These are phyloP conservation scores for Grosmannia serpens DNA, from an alignment of 2,329 filamentous ascomycete genomes.

Conservation along the genomic window DNA sequence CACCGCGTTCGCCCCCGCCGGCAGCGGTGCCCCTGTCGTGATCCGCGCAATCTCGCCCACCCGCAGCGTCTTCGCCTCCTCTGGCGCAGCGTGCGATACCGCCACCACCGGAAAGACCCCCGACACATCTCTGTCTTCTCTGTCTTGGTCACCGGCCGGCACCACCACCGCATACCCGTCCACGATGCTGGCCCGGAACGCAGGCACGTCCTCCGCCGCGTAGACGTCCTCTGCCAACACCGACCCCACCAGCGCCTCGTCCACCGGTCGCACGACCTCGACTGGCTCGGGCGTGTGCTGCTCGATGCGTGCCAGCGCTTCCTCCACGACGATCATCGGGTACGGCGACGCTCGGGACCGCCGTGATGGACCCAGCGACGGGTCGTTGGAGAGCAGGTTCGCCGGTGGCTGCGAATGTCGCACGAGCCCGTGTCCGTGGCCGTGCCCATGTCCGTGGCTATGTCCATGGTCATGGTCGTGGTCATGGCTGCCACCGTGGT, in stretches of 20 bases:
- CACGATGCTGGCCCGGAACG: slow-evolving; percentile 90
- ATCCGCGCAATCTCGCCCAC: slow-evolving; percentile 76
- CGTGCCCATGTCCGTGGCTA: slow-evolving; percentile 38
- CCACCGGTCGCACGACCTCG: slow-evolving; percentile 46
- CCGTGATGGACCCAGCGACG: slow-evolving; percentile 48
- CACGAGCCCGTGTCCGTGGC: slow-evolving; percentile 54
- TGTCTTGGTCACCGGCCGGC: slow-evolving; percentile 24
- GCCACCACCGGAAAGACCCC: slow-evolving; percentile 79
- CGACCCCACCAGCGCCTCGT: slow-evolving; percentile 56
- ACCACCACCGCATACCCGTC: slow-evolving; percentile 87
- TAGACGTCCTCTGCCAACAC: slow-evolving; percentile 76
- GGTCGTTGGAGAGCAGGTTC: slow-evolving; percentile 45
- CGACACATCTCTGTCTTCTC: slow-evolving; percentile 43
- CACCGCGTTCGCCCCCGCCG: slow-evolving; percentile 77
- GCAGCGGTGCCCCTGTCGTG: slow-evolving; percentile 87
- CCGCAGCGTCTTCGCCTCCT: slow-evolving; percentile 42
- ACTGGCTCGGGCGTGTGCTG: slow-evolving; percentile 57
- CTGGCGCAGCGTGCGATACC: slow-evolving; percentile 72
- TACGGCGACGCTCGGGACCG: slow-evolving; percentile 81
- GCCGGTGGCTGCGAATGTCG: slow-evolving; percentile 55
- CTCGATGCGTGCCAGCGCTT: slow-evolving; percentile 64
- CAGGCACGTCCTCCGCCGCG: slow-evolving; percentile 74
- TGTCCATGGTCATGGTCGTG: slow-evolving; percentile 43
- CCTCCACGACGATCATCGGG: slow-evolving; percentile 77
- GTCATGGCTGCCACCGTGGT: slow-evolving; percentile 24